Conservation (phyloP, 225 moss, liverwort and hornwort genomes). For the Physcomitrellopsis africana region DNA sequence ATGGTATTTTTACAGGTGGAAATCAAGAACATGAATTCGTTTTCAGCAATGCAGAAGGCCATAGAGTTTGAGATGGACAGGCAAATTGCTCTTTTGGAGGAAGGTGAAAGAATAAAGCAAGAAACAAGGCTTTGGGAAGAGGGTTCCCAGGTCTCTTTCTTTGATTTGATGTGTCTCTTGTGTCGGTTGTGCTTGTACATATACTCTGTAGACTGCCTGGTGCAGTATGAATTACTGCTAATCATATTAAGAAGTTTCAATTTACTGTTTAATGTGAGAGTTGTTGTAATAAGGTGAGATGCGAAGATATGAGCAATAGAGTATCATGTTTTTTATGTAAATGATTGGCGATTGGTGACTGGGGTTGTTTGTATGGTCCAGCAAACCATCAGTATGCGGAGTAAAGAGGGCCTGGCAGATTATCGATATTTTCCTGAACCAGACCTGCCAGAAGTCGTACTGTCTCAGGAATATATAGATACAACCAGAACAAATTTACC, state of each 20-base stretch:
- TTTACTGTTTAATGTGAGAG: background rate
- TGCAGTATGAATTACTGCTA: background rate
- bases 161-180: background rate
- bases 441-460: slow-evolving; percentile 77
- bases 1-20: slow-evolving; percentile 73
- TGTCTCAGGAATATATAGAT: slow-evolving; percentile 70
- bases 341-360: slow-evolving; percentile 15
- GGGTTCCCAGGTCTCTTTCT: slow-evolving; percentile 77
- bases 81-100: slow-evolving; percentile 75
- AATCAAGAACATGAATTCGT: slow-evolving; percentile 99
- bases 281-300: background rate
- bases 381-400: slow-evolving; percentile 94
- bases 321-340: background rate
- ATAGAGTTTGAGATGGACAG: slow-evolving; percentile 94
- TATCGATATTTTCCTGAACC: slow-evolving; percentile 98
- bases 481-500: slow-evolving; percentile 59
- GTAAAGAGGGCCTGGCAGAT: slow-evolving; percentile 95
- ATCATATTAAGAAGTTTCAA: background rate
- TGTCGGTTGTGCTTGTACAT: background rate
- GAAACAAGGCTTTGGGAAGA: slow-evolving; percentile 99
- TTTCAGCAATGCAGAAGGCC: slow-evolving; percentile 97
- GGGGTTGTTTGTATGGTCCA: slow-evolving; percentile 34
- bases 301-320: background rate
- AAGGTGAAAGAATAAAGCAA: slow-evolving; percentile 87
- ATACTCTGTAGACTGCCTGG: slow-evolving; percentile 21